Base-by-base conservation (phyloP, 225 moss, liverwort and hornwort species). In the Antitrichia curtipendula region DNA sequence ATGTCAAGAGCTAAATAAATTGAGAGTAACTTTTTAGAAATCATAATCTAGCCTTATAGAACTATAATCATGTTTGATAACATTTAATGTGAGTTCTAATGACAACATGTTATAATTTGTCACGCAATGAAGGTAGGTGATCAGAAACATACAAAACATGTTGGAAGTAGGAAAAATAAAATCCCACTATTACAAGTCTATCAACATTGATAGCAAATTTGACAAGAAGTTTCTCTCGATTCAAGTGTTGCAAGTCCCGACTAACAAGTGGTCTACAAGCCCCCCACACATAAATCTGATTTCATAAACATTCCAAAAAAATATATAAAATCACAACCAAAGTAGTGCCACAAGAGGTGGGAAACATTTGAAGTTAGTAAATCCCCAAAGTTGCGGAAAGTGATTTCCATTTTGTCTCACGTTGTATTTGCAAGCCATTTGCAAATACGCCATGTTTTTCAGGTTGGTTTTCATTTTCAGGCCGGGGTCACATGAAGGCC, bases 271-370 rank as follows among this genome's bases (percentile, higher is more conserved):
- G 1, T 65, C 17, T 64, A 64, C 2, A 64, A 1, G 3, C 9
- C 9, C 28, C 6, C 25, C 32, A 15, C 5, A 10, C 1, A 65
- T 16, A 9, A 63, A 34, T 63, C 0, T 18, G 5, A 34, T 62
- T 62, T 31, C 0, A 2, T 31, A 31, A 31, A 31, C 34, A 34
- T 34, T 7, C 5, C 17, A 5, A 63, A n/a, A n/a, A n/a, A n/a
- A 63, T 32, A 32, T 24, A 24, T 58, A 58, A 16, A 32, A 17
- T 0, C 9, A 9, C 7, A 61, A 62, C 25, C 1, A 32, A 2
- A 0, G 5, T 17, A 18, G 2, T 17, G 18, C 3, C 1, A 0
- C 9, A 65, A 16, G 20, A 38, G 2, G 12, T 38, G 11, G 38
- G 10, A 36, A 66, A n/a, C n/a, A 66, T 22, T 22, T 66, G 38